Evolutionary conservation across 164 flowering plant genomes (phyloP).

Genomic region (Dillenia suffruticosa): DNA sequence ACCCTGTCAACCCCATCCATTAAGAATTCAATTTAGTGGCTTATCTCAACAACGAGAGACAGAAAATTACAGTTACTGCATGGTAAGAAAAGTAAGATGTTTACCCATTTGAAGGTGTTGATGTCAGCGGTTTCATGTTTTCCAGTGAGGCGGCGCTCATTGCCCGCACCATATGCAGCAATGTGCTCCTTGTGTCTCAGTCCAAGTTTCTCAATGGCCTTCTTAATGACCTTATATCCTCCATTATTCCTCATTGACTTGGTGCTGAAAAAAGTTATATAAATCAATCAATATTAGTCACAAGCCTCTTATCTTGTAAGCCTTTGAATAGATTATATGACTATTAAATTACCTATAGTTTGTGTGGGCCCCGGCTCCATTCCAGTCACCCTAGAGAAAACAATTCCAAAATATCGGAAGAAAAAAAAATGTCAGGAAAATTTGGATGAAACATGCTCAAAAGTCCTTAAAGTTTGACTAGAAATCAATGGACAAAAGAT

Average conservation of each 20-base stretch:
- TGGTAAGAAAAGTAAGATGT: background rate
- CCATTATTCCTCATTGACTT: constrained; percentile 27
- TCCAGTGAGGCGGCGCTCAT: constrained; percentile 27
- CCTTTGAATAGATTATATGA: too few relatives aligned
- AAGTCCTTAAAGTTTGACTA: too few relatives aligned
- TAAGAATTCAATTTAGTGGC: background rate
- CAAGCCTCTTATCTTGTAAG: background rate
- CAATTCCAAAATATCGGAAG: background rate
- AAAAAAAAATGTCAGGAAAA: background rate
- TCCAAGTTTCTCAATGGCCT: constrained; percentile 24
- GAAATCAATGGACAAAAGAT: too few relatives aligned
- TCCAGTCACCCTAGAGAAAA: constrained; percentile 22
- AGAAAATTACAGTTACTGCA: too few relatives aligned
- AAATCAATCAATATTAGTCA: background rate
- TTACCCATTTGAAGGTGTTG: constrained; percentile 27
- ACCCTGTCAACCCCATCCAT: constrained; percentile 16
- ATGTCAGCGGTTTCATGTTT: constrained; percentile 28
- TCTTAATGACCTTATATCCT: constrained; percentile 25
- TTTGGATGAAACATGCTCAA: too few relatives aligned
- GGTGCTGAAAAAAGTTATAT: constrained; percentile 12
- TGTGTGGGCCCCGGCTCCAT: constrained; percentile 27
- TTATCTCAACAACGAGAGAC: too few relatives aligned
- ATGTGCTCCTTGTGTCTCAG: constrained; percentile 29
- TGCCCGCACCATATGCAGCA: constrained; percentile 28
- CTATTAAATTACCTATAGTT: constrained; percentile 14